Percentiles rank a stretch among this genome's conserved stretches.
Conservation (phyloP, 306 rosid genomes). For the Cyclanthera cordifolia region DNA sequence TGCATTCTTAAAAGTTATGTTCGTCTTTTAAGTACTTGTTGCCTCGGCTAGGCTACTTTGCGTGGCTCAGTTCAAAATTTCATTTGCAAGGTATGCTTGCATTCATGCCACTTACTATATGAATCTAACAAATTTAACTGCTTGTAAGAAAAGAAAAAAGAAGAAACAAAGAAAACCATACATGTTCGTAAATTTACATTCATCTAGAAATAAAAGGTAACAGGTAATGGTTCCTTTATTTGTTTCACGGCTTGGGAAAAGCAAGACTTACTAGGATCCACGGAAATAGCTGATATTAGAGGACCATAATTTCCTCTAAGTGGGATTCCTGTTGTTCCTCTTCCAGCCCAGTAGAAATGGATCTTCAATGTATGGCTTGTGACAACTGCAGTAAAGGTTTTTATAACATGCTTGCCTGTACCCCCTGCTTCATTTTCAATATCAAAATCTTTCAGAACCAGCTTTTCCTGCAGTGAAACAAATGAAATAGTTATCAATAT, state of each 20-base stretch:
- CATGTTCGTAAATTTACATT: neutral
- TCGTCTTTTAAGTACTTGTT: neutral
- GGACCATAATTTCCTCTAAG: constrained; percentile 86
- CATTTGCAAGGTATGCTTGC: neutral
- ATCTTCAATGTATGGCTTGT: constrained; percentile 54
- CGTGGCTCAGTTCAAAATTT: neutral
- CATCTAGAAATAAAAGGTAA: neutral
- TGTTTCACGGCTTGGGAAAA: neutral
- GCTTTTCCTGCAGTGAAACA: constrained; percentile 41
- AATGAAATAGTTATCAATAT: constrained; percentile 14
- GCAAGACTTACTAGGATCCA: constrained; percentile 89
- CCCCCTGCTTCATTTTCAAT: constrained; percentile 72
- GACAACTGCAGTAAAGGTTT: constrained; percentile 43
- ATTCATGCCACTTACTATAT: neutral
- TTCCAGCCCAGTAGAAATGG: constrained; percentile 86
- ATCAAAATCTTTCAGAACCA: constrained; percentile 67
- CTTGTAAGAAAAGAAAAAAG: neutral
- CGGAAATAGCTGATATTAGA: constrained; percentile 75
- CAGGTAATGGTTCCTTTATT: neutral
- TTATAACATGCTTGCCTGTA: constrained; percentile 45
- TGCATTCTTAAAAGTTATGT: neutral
- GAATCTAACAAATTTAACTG: neutral
- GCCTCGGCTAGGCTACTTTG: neutral
- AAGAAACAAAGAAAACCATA: neutral
- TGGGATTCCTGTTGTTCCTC: constrained; percentile 98